Base-by-base conservation (phyloP, 768 basidiomycete species). In the Scleroderma citrinum region DNA sequence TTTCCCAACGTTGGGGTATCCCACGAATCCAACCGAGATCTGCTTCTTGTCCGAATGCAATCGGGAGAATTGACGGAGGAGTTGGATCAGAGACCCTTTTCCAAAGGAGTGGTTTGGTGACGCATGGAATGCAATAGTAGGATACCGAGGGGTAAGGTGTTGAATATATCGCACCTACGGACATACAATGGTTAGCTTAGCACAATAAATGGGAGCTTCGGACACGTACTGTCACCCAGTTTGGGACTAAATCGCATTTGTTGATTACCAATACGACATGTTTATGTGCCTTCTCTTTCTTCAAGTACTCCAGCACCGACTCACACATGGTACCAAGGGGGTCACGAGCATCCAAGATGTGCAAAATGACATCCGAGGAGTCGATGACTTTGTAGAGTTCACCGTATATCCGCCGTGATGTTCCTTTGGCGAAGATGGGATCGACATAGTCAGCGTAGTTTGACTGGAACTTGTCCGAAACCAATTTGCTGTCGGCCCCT, bases 331-430 rank as follows among this genome's bases (percentile, higher is more conserved):
- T 98, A 3, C 96, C 96, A 43, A 96, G 65, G 1, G 95, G 95
- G 66, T 98, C 95, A 37, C 95, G 81, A 16, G 95, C 94, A 68
- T 99, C 95, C 52, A 99, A 73, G 44, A 99, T 81, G 63, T 99
- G 95, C 30, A 99, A 77, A 50, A 99, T 79, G 36, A 98, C 92
- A 62, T 99, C 95, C 7, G 92, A 95, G 2, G 95, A 99, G 66
- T 99, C 96, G 62, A 99, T 92, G 56, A 99, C 95, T 68, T 99
- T 99, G 78, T 99, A 98, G 7, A 98, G 74, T 67, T 99, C 95
- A 51, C 93, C 94, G 69, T 96, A 98, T 52, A 99, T 99, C 19
- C 95, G 84, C 31, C 87, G 77, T 11, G 92, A 95, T 1, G 94
- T 97, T 32, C 95, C 95, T 68, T 98, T 98, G 44, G 86, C 81